A percentile compares a stretch with the other conserved stretches of the same genome.
These are phyloP conservation scores for Haplosporangium sp. DNA, from an alignment of 371 early-diverging fungal species.

Conservation along the genomic window DNA sequence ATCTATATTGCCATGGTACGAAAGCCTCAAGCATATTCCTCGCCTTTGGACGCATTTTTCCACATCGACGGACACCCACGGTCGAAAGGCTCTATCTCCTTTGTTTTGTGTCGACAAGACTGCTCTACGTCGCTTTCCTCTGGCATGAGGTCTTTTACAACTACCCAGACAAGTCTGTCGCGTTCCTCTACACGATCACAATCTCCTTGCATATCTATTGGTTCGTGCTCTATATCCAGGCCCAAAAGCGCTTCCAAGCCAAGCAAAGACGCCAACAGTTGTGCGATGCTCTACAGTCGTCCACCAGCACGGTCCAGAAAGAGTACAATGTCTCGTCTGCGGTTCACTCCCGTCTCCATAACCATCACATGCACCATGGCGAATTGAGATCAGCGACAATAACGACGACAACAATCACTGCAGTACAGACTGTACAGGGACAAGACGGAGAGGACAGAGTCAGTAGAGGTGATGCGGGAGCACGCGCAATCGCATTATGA, in stretches of 20 bases:
- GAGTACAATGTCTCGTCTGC: slow-evolving; percentile 1
- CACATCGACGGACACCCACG: slow-evolving; percentile 32
- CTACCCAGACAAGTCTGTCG: slow-evolving; percentile 51
- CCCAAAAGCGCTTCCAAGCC: slow-evolving; percentile 24
- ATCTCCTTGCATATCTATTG: slow-evolving; percentile 45
- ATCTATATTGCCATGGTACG: too few species aligned
- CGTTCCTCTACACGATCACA: slow-evolving; percentile 44
- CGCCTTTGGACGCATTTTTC: slow-evolving; percentile 47
- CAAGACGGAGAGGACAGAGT: neutral
- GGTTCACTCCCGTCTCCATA: neutral
- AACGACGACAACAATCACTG: neutral
- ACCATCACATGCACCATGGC: neutral
- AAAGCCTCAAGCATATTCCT: slow-evolving; percentile 51
- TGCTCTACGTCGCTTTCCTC: slow-evolving; percentile 40
- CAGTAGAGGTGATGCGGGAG: too few species aligned
- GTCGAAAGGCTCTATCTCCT: slow-evolving; percentile 31
- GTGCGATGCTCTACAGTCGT: slow-evolving; percentile 6
- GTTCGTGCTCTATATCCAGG: slow-evolving; percentile 44
- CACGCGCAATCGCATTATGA: too few species aligned
- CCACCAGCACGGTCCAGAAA: slow-evolving; percentile 13
- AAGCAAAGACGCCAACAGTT: slow-evolving; percentile 31
- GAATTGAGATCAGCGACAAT: neutral
- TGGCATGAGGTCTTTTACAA: slow-evolving; percentile 54
- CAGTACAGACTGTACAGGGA: neutral
- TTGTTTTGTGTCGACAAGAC: slow-evolving; percentile 34